Evolutionary conservation across 2,329 filamentous ascomycete species (phyloP).

Genomic region (Xylaria sp.): DNA sequence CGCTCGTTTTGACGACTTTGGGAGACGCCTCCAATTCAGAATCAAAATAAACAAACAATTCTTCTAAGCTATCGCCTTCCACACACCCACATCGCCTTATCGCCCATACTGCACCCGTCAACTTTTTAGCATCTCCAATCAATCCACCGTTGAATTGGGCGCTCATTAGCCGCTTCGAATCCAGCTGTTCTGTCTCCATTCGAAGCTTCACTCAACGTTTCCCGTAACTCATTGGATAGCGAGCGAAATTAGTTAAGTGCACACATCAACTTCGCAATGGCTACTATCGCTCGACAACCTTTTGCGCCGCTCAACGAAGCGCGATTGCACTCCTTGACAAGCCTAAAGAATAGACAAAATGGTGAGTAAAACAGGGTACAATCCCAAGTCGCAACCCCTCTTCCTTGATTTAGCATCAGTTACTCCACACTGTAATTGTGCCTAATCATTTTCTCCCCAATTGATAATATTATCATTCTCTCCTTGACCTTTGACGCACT

Average conservation of each 20-base stretch:
- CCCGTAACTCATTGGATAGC: conserved; percentile 18
- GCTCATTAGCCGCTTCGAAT: conserved; percentile 21
- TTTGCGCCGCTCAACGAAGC: conserved; percentile 75
- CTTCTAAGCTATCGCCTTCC: not conserved
- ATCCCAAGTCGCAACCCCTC: not conserved
- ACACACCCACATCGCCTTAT: not conserved
- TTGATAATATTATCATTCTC: not conserved
- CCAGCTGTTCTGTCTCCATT: conserved; percentile 13
- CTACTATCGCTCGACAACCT: conserved; percentile 68
- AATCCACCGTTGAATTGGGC: conserved; percentile 20
- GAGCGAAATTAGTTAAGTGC: conserved; percentile 17
- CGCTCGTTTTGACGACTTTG: conserved; percentile 5
- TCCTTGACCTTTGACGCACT: too few relatives aligned
- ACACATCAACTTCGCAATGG: conserved; percentile 50
- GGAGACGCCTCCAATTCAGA: conserved; percentile 7
- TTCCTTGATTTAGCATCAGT: not conserved
- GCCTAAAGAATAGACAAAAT: conserved; percentile 79
- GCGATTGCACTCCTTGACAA: conserved; percentile 74
- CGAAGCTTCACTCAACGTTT: conserved; percentile 15
- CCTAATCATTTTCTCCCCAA: not conserved
- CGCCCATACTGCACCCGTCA: conserved; percentile 20
- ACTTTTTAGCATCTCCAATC: conserved; percentile 22
- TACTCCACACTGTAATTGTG: not conserved
- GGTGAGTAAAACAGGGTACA: conserved; percentile 52
- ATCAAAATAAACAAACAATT: conserved; percentile 41